A percentile compares a stretch with the other conserved stretches of the same genome.
These are phyloP conservation scores for Sergeia podlipaevii DNA, from an alignment of 208 protist species.

Conservation along the genomic window DNA sequence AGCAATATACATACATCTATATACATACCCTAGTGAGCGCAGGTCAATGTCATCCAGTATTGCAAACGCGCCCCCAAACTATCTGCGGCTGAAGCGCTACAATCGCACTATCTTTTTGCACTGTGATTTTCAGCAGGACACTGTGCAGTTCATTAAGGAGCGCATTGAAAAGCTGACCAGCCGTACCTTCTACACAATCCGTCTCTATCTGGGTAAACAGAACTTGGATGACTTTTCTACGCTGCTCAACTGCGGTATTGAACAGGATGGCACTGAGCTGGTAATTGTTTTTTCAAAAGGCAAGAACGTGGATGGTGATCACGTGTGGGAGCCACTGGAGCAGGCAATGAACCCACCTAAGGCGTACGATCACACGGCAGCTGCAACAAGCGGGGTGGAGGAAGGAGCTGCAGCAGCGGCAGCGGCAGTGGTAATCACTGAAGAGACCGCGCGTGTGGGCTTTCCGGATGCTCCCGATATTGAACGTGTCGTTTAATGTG, in stretches of 20 bases:
- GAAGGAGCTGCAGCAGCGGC: neutral
- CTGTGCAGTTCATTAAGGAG: constrained; percentile 89
- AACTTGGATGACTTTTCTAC: constrained; percentile 75
- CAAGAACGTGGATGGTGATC: constrained; percentile 41
- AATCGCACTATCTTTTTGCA: constrained; percentile 85
- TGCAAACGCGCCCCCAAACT: constrained; percentile 54
- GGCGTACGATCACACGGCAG: neutral
- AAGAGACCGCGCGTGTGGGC: constrained; percentile 6
- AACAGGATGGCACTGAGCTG: constrained; percentile 76
- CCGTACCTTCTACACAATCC: constrained; percentile 70
- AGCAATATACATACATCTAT: too few relatives aligned
- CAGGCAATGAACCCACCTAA: constrained; percentile 52
- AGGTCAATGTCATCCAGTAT: neutral
- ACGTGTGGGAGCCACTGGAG: constrained; percentile 69
- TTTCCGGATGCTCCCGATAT: constrained; percentile 7
- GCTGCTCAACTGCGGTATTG: constrained; percentile 76
- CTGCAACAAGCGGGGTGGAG: neutral
- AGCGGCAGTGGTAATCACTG: neutral
- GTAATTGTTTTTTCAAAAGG: constrained; percentile 70
- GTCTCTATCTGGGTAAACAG: constrained; percentile 73
- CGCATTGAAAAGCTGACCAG: constrained; percentile 82
- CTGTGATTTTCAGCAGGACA: constrained; percentile 89
- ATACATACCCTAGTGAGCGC: neutral
- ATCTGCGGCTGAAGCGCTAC: constrained; percentile 73
- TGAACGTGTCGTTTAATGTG: too few relatives aligned